Percentiles rank a stretch among this genome's conserved stretches.
Evolutionary conservation across 352 stramenopile species (phyloP).

Genomic region (Phytophthora pluvialis): DNA sequence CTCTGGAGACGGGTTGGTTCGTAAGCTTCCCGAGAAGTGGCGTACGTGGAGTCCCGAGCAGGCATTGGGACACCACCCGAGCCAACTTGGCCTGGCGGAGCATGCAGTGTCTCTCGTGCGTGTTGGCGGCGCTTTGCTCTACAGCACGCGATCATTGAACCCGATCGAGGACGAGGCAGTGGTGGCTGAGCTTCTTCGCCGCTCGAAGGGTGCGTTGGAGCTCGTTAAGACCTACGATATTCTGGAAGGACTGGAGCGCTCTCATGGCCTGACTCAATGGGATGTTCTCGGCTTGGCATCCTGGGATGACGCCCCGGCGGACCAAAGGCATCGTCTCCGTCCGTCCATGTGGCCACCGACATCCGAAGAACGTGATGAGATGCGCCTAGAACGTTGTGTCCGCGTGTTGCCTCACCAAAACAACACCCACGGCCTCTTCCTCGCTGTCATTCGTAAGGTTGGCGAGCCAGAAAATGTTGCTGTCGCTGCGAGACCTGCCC

Average conservation of each 20-base stretch:
- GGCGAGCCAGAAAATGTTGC: slow-evolving; percentile 24
- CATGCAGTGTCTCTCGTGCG: slow-evolving; percentile 58
- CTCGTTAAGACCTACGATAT: slow-evolving; percentile 58
- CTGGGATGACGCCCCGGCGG: slow-evolving; percentile 59
- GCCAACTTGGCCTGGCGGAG: slow-evolving; percentile 84
- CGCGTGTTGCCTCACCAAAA: slow-evolving; percentile 97
- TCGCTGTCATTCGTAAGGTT: slow-evolving; percentile 94
- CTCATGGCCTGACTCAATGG: slow-evolving; percentile 55
- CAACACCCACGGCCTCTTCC: slow-evolving; percentile 98
- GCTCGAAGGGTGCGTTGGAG: slow-evolving; percentile 59
- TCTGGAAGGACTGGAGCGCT: slow-evolving; percentile 48
- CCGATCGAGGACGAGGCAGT: slow-evolving; percentile 88
- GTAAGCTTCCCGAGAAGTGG: slow-evolving; percentile 84
- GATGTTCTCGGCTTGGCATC: slow-evolving; percentile 64
- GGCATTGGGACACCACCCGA: slow-evolving; percentile 59
- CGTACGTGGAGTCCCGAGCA: slow-evolving; percentile 70
- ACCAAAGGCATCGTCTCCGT: slow-evolving; percentile 61
- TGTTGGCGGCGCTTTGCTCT: slow-evolving; percentile 63
- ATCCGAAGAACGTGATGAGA: slow-evolving; percentile 45
- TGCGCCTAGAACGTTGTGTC: slow-evolving; percentile 92
- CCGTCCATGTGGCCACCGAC: slow-evolving; percentile 88
- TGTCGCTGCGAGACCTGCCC: slow-evolving; percentile 46
- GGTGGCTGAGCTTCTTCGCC: slow-evolving; percentile 73
- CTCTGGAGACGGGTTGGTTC: slow-evolving; percentile 80
- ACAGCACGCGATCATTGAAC: slow-evolving; percentile 83